Evolutionary conservation across 352 stramenopile species (phyloP).

Genomic region (Globisporangium nodosum): DNA sequence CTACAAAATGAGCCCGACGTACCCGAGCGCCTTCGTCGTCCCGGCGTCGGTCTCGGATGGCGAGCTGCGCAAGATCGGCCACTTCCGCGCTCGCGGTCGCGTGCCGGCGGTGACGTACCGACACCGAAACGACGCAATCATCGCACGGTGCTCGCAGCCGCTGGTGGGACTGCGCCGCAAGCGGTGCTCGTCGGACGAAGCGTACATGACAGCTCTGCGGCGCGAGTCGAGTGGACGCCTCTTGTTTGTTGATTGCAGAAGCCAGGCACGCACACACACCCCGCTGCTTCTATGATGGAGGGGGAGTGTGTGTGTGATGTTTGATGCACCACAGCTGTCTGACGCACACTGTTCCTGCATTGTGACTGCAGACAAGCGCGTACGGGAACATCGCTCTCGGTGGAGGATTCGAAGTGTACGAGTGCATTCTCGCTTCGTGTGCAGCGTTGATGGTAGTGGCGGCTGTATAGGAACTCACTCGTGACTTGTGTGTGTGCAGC

Average conservation of each 20-base stretch:
- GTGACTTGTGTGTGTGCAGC: conserved; percentile 15
- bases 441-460: neutral
- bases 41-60: conserved; percentile 90
- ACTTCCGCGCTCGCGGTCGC: conserved; percentile 90
- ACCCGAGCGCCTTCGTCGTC: conserved; percentile 84
- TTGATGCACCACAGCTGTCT: neutral
- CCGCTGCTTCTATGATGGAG: neutral
- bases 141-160: conserved; percentile 92
- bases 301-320: neutral
- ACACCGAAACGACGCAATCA: conserved; percentile 85
- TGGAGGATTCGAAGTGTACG: conserved; percentile 83
- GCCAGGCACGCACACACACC: conserved; percentile 29
- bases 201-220: conserved; percentile 52
- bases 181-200: conserved; percentile 89
- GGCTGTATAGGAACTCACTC: neutral
- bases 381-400: conserved; percentile 80
- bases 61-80: conserved; percentile 80
- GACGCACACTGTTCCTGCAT: neutral
- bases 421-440: neutral
- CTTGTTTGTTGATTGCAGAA: conserved; percentile 79
- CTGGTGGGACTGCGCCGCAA: conserved; percentile 93
- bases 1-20: conserved; percentile 80
- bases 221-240: conserved; percentile 54
- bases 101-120: conserved; percentile 91
- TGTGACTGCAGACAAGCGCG: conserved; percentile 53